A percentile compares a stretch with the other conserved stretches of the same genome.
These are phyloP conservation scores for Vanderwaltozyma yarrowii DNA, from an alignment of 805 yeast species.

Conservation along the genomic window DNA sequence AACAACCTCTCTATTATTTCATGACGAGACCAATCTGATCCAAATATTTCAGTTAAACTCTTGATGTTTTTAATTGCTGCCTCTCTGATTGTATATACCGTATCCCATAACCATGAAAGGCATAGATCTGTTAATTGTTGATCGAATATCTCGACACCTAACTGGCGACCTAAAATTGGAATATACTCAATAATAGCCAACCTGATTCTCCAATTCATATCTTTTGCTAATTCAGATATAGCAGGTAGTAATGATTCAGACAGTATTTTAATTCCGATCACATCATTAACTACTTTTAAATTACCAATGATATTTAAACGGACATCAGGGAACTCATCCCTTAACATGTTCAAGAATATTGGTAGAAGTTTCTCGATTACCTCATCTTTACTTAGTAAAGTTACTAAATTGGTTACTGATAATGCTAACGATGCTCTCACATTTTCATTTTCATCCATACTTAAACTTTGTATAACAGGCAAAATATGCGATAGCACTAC, in stretches of 20 bases:
- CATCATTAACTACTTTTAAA: slow-evolving; percentile 84
- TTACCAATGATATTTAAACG: slow-evolving; percentile 89
- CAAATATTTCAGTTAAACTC: slow-evolving; percentile 76
- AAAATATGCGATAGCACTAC: slow-evolving; percentile 55
- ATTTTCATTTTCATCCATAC: slow-evolving; percentile 84
- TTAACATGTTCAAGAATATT: slow-evolving; percentile 82
- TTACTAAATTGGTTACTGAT: slow-evolving; percentile 78
- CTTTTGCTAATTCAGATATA: slow-evolving; percentile 90
- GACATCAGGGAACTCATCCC: slow-evolving; percentile 95
- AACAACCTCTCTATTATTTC: slow-evolving; percentile 75
- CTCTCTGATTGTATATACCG: slow-evolving; percentile 89
- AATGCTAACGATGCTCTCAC: slow-evolving; percentile 90
- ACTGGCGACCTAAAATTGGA: slow-evolving; percentile 86
- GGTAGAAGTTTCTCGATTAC: slow-evolving; percentile 80
- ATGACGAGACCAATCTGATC: slow-evolving; percentile 83
- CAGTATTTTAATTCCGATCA: slow-evolving; percentile 80
- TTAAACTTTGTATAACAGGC: slow-evolving; percentile 73
- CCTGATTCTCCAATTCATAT: slow-evolving; percentile 95
- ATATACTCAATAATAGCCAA: slow-evolving; percentile 94
- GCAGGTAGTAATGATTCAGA: slow-evolving; percentile 90
- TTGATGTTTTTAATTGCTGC: slow-evolving; percentile 85
- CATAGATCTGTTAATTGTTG: slow-evolving; percentile 84
- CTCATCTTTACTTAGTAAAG: slow-evolving; percentile 71
- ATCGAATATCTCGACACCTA: slow-evolving; percentile 89
- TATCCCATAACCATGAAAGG: slow-evolving; percentile 98